Evolutionary conservation across 805 yeast species (phyloP), one percentile per base, ranked within the genome.

Genomic region (Cyberlindnera suaveolens): DNA sequence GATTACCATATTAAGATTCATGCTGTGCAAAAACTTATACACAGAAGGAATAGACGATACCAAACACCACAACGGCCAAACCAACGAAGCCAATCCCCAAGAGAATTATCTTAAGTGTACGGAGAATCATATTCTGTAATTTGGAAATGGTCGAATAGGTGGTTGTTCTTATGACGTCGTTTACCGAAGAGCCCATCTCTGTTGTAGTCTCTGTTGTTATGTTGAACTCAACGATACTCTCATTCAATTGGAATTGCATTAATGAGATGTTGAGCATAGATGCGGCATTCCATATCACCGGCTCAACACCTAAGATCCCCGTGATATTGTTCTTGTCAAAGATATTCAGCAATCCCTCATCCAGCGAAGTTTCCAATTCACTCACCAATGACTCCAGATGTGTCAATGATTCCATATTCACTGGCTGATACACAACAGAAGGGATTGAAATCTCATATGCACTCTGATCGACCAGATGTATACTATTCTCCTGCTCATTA

Each of bases 31-130:
- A 31, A 31, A 31, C 11, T 41, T 16, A 42, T 31, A 43, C 38
- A 7, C 34, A 31, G 17, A 49, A 18, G n/a, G 53, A 35, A 26
- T 43, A 45, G 5, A 49, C 34, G 6, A 40, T 41, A 2, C 53
- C 53, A n/a, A 49, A 6, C 3, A 41, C 13, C 29, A 45, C 23
- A 6, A 43, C 32, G 2, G 33, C 5, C 19, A 42, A 17, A 26
- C 31, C 15, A 5, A 42, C 16, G 4, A 34, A 34, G 9, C 48
- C 45, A 26, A 42, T 30, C 4, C 31, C 39, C 16, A 23, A 16
- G 4, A 44, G 38, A 3, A 16, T 15, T 8, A 40, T 19, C 15
- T 31, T 11, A 11, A 43, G 36, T 13, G 42, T 38, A 6, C 10
- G 17, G 3, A 32, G 19, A n/a, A 31, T 35, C 30, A 20, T 20